Evolutionary conservation across 306 rosid species (phyloP), one percentile per base, ranked within the genome.

Genomic region (Trichosanthes cucumerina): DNA sequence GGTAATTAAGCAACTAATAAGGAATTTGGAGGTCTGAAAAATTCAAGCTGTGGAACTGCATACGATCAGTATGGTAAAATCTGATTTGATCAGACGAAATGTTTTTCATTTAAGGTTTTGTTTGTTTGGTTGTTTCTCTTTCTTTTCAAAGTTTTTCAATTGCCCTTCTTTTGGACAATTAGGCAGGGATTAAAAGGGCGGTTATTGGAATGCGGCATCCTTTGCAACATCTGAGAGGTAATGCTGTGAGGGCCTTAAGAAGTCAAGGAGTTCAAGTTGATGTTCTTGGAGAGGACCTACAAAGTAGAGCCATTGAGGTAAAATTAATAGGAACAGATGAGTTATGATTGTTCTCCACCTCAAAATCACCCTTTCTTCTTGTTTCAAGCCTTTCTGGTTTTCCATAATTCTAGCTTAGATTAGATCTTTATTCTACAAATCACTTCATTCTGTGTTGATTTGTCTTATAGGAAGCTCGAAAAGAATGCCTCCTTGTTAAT

Each of bases 141-240:
- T 78, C 56, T 46, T 57, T 44, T 34, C 74, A 9, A 36, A 18
- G 44, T 65, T 65, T 36, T 14, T 23, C 39, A 34, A 9, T 80
- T 7, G 78, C 72, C 15, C 4, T 46, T 46, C 13, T 46, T 46
- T 46, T 80, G 80, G 18, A 56, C 85, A 85, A 84, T 88, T 87
- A 94, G 97, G 95, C 96, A 81, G 97, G 96, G 83, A 82, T 95
- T 79, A 68, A 56, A 79, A 91, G 93, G 80, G 97, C 91, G 60
- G 97, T 95, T 76, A 81, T 95, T 69, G 98, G 98, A 76, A 80
- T 95, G 83, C 90, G 98, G 69, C 96, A 92, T 79, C 98, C 97
- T 9, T 60, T 95, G 87, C 93, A 84, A 80, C 97, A 92, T 85
- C 86, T 91, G 8, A 88, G 97, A 58, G 97, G 98, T 64, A 89